Evolutionary conservation across 2,329 filamentous ascomycete species (phyloP).

Genomic region (Neophaeococcomyces aloes): DNA sequence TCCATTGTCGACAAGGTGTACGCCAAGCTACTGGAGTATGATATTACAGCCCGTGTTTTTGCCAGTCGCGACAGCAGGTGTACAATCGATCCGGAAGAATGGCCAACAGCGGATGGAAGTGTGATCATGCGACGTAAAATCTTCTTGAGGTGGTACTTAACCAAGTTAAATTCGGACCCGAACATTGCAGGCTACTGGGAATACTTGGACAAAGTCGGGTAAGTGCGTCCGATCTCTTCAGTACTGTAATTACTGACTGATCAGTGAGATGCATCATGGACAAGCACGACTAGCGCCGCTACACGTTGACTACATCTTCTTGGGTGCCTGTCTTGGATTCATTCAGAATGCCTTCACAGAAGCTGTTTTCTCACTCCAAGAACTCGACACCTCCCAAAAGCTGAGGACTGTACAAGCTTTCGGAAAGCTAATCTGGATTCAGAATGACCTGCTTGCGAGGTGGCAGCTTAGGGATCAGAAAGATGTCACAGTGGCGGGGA

Average conservation of each 20-base stretch:
- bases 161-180: slow-evolving; percentile 63
- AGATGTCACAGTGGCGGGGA: slow-evolving; percentile 42
- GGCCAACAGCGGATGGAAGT: slow-evolving; percentile 56
- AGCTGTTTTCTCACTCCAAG: slow-evolving; percentile 61
- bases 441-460: slow-evolving; percentile 76
- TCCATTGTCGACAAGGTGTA: slow-evolving; percentile 78
- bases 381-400: slow-evolving; percentile 56
- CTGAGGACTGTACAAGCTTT: slow-evolving; percentile 64
- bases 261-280: slow-evolving; percentile 68
- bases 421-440: slow-evolving; percentile 76
- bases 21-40: slow-evolving; percentile 67
- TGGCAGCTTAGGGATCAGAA: slow-evolving; percentile 64
- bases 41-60: slow-evolving; percentile 72
- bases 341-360: slow-evolving; percentile 70
- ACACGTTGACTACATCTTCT: slow-evolving; percentile 71
- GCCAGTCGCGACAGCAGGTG: slow-evolving; percentile 50
- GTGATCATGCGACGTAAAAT: slow-evolving; percentile 69
- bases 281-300: slow-evolving; percentile 60
- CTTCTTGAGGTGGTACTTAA: slow-evolving; percentile 65
- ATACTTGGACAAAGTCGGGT: slow-evolving; percentile 74
- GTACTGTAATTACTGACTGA: neutral
- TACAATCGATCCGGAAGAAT: slow-evolving; percentile 56
- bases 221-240: slow-evolving; percentile 25
- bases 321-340: slow-evolving; percentile 60
- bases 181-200: slow-evolving; percentile 70